Conservation (phyloP, 2,329 filamentous ascomycete species). For the Microsporum ferrugineum region DNA sequence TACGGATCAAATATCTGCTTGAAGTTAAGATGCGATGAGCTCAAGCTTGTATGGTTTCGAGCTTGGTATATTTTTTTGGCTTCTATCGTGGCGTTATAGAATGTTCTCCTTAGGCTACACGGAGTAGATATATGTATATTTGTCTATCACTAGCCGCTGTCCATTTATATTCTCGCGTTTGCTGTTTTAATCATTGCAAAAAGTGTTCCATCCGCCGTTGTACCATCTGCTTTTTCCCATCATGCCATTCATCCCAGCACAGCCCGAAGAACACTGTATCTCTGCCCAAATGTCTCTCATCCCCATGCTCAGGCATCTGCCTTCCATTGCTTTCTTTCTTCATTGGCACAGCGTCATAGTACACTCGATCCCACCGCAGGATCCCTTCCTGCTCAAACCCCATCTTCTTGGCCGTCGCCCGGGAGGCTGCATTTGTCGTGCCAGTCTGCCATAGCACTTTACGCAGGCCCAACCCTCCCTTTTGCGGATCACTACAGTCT, state of each 20-base stretch:
- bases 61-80: too few species aligned
- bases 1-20: slow-evolving; percentile 36
- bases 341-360: neutral
- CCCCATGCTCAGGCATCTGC: neutral
- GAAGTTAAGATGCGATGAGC: slow-evolving; percentile 28
- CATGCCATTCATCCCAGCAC: neutral
- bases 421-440: neutral
- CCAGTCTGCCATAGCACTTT: neutral
- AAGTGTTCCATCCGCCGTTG: neutral
- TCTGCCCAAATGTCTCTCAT: neutral
- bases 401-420: neutral
- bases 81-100: too few species aligned
- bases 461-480: neutral
- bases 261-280: neutral
- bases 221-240: neutral
- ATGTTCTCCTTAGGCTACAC: too few species aligned
- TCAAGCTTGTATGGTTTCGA: too few species aligned
- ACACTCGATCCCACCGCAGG: neutral
- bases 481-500: neutral
- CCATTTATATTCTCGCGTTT: neutral
- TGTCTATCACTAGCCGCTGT: neutral
- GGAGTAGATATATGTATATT: neutral
- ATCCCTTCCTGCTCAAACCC: neutral
- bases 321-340: neutral
- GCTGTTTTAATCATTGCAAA: neutral